Evolutionary conservation across 306 rosid genomes (phyloP).

Genomic region (Cotoneaster glaucophyllus): DNA sequence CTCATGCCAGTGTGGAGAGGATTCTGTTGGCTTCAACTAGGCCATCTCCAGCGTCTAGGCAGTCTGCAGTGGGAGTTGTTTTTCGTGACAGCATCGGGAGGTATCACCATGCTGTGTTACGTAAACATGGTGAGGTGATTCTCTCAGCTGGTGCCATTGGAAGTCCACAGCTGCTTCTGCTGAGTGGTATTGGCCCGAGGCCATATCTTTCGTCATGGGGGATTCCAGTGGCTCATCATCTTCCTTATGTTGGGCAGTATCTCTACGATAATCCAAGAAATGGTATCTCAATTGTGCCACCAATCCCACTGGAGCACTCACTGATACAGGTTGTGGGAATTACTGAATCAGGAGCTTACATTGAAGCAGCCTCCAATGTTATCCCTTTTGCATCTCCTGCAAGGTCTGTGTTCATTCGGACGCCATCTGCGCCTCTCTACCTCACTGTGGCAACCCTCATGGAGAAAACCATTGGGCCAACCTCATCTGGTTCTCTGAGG

Average conservation of each 20-base stretch:
- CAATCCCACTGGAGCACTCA: constrained; percentile 67
- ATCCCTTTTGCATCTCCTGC: constrained; percentile 54
- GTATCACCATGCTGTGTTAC: constrained; percentile 57
- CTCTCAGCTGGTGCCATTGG: constrained; percentile 83
- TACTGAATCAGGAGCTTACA: constrained; percentile 59
- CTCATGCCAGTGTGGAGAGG: constrained; percentile 65
- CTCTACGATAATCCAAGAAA: constrained; percentile 84
- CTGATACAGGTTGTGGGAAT: constrained; percentile 88
- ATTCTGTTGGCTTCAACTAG: constrained; percentile 42
- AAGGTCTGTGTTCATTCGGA: constrained; percentile 37
- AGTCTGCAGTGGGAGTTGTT: constrained; percentile 48
- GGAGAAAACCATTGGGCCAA: constrained; percentile 63
- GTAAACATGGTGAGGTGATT: constrained; percentile 59
- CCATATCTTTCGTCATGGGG: constrained; percentile 75
- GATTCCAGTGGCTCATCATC: constrained; percentile 63
- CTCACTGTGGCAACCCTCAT: constrained; percentile 73
- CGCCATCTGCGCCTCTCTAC: constrained; percentile 46
- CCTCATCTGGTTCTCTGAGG: constrained; percentile 50
- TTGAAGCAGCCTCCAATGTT: constrained; percentile 76
- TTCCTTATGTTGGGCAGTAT: constrained; percentile 64
- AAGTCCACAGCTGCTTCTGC: constrained; percentile 74
- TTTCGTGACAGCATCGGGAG: constrained; percentile 47
- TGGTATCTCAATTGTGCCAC: constrained; percentile 68
- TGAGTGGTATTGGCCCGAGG: constrained; percentile 79
- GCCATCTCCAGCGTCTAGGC: constrained; percentile 1